phyloP scores from a whole-genome alignment of 176 grass and related monocot species.

The Triticum monococcum region DNA sequence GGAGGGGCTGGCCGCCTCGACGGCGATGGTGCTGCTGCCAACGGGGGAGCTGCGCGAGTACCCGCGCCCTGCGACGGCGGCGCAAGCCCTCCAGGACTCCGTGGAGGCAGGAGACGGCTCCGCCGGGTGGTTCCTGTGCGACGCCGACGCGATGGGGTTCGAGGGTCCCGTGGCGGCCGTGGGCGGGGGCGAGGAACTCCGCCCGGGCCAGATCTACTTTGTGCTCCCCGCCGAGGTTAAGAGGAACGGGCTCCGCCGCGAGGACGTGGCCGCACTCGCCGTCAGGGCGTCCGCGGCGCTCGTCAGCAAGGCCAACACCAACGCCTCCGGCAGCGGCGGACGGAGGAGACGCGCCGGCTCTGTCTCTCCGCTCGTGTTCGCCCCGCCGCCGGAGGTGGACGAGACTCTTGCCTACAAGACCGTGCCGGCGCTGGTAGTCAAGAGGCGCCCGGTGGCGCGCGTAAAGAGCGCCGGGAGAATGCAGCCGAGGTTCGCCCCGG shows the following conservation, averaged over 20 bases:
- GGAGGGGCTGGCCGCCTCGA: neutral
- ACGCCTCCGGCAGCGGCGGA: neutral
- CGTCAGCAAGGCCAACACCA: neutral
- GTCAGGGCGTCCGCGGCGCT: constrained; percentile 49
- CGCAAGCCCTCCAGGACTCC: constrained; percentile 29
- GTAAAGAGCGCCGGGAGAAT: neutral
- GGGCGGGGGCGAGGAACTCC: constrained; percentile 19
- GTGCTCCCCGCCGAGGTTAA: constrained; percentile 42
- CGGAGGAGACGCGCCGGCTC: neutral
- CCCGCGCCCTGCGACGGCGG: constrained; percentile 9
- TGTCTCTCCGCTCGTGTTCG: constrained; percentile 47
- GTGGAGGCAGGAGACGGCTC: neutral
- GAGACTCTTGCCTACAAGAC: neutral
- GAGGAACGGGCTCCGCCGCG: constrained; percentile 29
- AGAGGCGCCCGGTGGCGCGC: neutral
- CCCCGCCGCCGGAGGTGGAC: neutral
- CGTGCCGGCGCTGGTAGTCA: neutral
- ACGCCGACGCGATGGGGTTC: constrained; percentile 63
- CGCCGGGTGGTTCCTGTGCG: constrained; percentile 50
- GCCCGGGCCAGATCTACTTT: constrained; percentile 67
- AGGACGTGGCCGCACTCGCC: constrained; percentile 63
- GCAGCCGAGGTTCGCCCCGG: constrained; percentile 36
- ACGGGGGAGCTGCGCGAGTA: constrained; percentile 55
- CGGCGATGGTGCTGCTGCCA: constrained; percentile 58
- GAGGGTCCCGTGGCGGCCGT: constrained; percentile 36